Conservation (phyloP, 176 grass and related monocot genomes). For the Saccharum officinarum region DNA sequence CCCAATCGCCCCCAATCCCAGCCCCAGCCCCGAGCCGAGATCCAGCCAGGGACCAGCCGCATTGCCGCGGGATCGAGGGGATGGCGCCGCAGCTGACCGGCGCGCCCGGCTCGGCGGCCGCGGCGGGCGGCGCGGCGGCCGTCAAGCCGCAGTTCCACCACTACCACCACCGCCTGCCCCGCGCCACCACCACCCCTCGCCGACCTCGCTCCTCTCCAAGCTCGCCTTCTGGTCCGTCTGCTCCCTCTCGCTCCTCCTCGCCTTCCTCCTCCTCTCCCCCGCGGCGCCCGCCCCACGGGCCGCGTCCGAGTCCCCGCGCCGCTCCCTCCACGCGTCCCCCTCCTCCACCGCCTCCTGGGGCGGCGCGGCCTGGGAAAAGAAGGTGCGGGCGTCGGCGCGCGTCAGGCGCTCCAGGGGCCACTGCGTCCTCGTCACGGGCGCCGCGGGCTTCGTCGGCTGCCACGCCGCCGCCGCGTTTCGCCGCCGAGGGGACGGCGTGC, state of each 20-base stretch:
- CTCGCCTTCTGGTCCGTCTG: slow-evolving; percentile 80
- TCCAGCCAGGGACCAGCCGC: slow-evolving; percentile 20
- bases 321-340: slow-evolving; percentile 53
- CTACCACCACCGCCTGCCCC: slow-evolving; percentile 64
- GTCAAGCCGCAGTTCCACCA: slow-evolving; percentile 77
- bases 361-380: slow-evolving; percentile 85
- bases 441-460: slow-evolving; percentile 76
- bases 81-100: slow-evolving; percentile 68
- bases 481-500: slow-evolving; percentile 72
- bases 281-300: slow-evolving; percentile 31
- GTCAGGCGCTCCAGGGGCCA: slow-evolving; percentile 48
- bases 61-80: slow-evolving; percentile 49
- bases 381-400: slow-evolving; percentile 66
- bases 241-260: slow-evolving; percentile 74
- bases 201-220: slow-evolving; percentile 58
- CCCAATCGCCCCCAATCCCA: slow-evolving; percentile 13
- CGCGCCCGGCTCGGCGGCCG: slow-evolving; percentile 39
- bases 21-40: neutral
- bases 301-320: slow-evolving; percentile 46
- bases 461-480: slow-evolving; percentile 72
- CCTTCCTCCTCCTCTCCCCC: slow-evolving; percentile 74
- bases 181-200: slow-evolving; percentile 57
- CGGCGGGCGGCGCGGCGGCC: slow-evolving; percentile 35
- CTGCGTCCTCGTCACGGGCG: slow-evolving; percentile 75
- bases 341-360: slow-evolving; percentile 49